Percentiles rank a stretch among this genome's conserved stretches.
Conservation (phyloP, 768 basidiomycete species). For the Russula emetica region DNA sequence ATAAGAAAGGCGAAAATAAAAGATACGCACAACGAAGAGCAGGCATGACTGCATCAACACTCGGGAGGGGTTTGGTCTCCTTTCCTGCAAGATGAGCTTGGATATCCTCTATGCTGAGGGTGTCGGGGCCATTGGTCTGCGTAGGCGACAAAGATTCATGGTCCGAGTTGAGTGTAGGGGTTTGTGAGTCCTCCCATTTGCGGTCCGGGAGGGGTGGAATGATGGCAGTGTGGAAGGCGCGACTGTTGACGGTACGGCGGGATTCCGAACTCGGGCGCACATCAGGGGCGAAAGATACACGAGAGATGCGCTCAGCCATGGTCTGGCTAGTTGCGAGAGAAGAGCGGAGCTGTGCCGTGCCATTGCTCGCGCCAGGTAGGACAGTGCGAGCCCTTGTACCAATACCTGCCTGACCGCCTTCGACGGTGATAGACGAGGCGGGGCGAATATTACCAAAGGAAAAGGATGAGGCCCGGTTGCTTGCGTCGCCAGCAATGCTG, state of each 20-base stretch:
- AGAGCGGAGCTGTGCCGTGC: constrained; percentile 46
- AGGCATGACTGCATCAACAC: constrained; percentile 59
- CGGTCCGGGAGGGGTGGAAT: constrained; percentile 42
- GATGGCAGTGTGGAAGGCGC: constrained; percentile 41
- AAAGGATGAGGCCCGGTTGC: constrained; percentile 46
- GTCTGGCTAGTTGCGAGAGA: constrained; percentile 47
- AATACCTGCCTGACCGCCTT: constrained; percentile 43
- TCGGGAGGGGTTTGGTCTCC: constrained; percentile 35
- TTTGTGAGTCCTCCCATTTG: constrained; percentile 29
- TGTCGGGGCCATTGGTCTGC: constrained; percentile 41
- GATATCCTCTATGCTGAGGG: constrained; percentile 60
- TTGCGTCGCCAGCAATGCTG: constrained; percentile 52
- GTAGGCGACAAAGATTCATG: constrained; percentile 41
- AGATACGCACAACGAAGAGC: constrained; percentile 57
- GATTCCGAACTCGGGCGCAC: constrained; percentile 45
- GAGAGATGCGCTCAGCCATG: constrained; percentile 43
- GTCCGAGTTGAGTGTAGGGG: constrained; percentile 10
- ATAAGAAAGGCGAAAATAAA: constrained; percentile 14
- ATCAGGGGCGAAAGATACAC: constrained; percentile 69
- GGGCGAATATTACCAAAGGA: constrained; percentile 55
- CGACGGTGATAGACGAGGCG: constrained; percentile 41
- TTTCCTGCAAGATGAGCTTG: constrained; percentile 45
- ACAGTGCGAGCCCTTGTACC: constrained; percentile 35
- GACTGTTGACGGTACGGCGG: constrained; percentile 42
- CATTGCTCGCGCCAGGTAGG: constrained; percentile 27